Percentiles rank a stretch among this genome's conserved stretches.
Conservation (phyloP, 768 basidiomycete genomes). For the Tylopilus sp. region DNA sequence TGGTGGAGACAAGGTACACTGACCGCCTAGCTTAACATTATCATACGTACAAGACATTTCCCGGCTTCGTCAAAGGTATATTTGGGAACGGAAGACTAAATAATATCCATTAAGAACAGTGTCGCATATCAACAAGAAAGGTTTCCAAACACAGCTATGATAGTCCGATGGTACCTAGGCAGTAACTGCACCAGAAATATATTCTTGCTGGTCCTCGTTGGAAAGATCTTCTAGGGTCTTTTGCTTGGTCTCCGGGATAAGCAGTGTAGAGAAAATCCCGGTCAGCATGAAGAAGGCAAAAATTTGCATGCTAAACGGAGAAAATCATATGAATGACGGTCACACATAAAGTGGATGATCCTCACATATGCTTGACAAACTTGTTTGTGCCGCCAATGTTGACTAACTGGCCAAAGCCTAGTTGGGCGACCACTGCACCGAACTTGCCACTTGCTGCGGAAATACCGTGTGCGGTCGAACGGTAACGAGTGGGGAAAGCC, state of each 20-base stretch:
- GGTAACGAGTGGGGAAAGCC: constrained; percentile 84
- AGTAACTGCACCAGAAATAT: constrained; percentile 36
- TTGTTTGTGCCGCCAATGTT: constrained; percentile 63
- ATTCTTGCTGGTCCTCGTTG: constrained; percentile 63
- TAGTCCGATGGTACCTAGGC: constrained; percentile 7
- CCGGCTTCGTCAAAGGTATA: not conserved
- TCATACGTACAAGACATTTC: not conserved
- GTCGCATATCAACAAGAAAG: constrained; percentile 7
- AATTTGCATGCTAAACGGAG: constrained; percentile 55
- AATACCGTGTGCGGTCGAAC: constrained; percentile 82
- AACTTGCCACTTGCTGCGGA: constrained; percentile 81
- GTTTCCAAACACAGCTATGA: not conserved
- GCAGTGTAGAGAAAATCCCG: constrained; percentile 75
- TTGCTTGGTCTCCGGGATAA: constrained; percentile 77
- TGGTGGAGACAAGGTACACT: too few species aligned
- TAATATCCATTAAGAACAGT: not conserved
- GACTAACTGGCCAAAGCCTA: constrained; percentile 66
- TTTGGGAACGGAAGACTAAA: not conserved
- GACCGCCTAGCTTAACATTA: too few species aligned
- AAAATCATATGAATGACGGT: constrained; percentile 2
- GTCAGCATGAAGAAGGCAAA: constrained; percentile 87
- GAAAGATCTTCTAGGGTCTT: constrained; percentile 68
- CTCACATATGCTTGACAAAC: constrained; percentile 70
- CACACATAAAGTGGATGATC: constrained; percentile 8
- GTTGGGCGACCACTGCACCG: constrained; percentile 78